phyloP scores from a whole-genome alignment of 2,329 filamentous ascomycete genomes.

The Kalmusia sp. region DNA sequence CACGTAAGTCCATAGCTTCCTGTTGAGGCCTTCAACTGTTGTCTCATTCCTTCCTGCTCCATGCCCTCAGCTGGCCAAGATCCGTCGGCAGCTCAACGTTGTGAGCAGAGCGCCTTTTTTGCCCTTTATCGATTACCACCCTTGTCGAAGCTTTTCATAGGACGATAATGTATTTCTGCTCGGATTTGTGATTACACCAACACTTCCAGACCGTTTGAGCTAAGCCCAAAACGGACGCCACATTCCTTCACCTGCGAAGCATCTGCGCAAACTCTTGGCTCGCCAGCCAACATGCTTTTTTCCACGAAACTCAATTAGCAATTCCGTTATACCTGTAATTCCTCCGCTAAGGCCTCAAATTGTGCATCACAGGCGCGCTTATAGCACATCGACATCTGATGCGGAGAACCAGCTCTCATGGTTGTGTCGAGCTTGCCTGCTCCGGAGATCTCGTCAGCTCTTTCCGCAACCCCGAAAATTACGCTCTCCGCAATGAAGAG shows the following conservation, averaged over 20 bases:
- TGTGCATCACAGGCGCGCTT: not conserved
- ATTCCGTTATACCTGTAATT: not conserved
- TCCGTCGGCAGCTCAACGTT: not conserved
- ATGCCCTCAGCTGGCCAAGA: not conserved
- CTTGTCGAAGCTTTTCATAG: not conserved
- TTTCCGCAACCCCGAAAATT: not conserved
- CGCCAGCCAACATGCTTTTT: not conserved
- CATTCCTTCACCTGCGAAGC: not conserved
- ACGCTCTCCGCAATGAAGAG: conserved; percentile 22
- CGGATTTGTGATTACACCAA: not conserved
- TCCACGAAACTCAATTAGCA: not conserved
- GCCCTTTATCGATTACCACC: not conserved
- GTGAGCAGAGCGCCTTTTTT: not conserved
- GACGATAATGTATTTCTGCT: not conserved
- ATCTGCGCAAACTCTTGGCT: not conserved
- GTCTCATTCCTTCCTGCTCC: not conserved
- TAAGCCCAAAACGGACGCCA: not conserved
- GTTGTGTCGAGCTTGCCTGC: not conserved
- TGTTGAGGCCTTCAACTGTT: not conserved
- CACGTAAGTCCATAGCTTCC: conserved; percentile 12
- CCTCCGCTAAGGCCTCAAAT: not conserved
- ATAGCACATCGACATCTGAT: not conserved
- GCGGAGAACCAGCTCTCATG: not conserved
- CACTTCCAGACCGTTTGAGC: not conserved
- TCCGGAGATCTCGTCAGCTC: not conserved